phyloP scores from a whole-genome alignment of 2,329 filamentous ascomycete species.

The Fusarium sp. region DNA sequence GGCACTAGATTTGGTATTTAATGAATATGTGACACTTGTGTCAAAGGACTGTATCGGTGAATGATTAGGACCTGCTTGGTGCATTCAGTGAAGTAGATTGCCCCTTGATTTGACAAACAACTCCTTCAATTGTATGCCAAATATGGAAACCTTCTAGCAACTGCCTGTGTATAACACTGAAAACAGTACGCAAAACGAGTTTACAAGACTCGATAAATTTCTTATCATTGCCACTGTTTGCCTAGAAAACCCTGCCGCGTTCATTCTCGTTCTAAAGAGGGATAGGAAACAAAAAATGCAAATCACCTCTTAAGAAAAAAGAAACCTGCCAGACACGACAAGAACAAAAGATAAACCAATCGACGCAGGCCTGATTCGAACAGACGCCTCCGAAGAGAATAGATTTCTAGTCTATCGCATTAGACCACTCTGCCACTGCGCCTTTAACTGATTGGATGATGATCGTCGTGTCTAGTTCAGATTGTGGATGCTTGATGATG shows the following conservation, averaged over 20 bases:
- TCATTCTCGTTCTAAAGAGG: background rate
- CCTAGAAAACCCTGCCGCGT: background rate
- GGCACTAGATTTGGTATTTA: background rate
- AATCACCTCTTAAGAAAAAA: background rate
- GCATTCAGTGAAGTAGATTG: too few species aligned
- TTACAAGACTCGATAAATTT: too few species aligned
- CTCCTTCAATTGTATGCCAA: too few species aligned
- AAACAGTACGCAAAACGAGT: too few species aligned
- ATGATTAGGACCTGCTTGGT: background rate
- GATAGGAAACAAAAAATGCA: background rate
- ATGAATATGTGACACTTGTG: background rate
- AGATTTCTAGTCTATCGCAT: conserved; percentile 46
- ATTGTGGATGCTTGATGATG: background rate
- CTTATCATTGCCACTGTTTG: too few species aligned
- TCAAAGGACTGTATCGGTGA: background rate
- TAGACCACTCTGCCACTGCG: conserved; percentile 46
- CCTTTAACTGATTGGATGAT: conserved; percentile 38
- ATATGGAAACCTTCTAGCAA: too few species aligned
- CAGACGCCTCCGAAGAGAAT: conserved; percentile 45
- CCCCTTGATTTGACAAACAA: too few species aligned
- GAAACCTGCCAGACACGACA: background rate
- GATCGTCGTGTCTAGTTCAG: background rate
- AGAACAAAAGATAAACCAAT: conserved; percentile 15
- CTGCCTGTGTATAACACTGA: too few species aligned
- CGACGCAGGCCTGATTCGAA: conserved; percentile 46